Evolutionary conservation across 1,139 yeast species (phyloP), one percentile per base, ranked within the genome.

Genomic region (Debaryomyces singareniensis): DNA sequence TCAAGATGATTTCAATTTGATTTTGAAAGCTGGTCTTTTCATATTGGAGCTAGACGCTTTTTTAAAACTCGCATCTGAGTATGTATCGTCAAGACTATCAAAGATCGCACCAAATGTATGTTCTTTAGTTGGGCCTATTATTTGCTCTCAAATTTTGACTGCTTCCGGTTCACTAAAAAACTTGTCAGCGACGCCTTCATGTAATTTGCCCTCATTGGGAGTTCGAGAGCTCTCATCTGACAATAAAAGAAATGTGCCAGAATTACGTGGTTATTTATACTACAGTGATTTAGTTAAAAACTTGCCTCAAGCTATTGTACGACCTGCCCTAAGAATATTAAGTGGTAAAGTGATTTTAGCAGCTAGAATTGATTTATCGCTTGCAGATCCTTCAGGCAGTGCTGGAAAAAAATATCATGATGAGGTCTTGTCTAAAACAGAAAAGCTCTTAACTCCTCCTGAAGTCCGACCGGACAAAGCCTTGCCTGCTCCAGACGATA

Each of bases 261-360:
- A 82, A 22, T 83, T 78, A 35, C 71, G 78, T 30, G 96, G 97
- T 0, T 75, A 70, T 42, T 43, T 80, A 4, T 78, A 62, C 44
- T 60, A 71, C 31, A 61, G 71, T 28, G 78, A 72, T 2, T 33
- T 79, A 13, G 67, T 79, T 2, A 75, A 68, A 31, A 55, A 35
- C 50, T 60, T 71, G 30, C 81, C 94, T 0, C 69, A 70, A 1
- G 81, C 75, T 28, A 56, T 71, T 12, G 68, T 78, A 30, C 72
- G 73, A 34, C 82, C 81, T 41, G 94, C 89, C 3, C 66, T 86
- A 64, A 61, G 96, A 35, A 78, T 86, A 37, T 59, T 85, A 0
- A 73, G 95, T 30, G 95, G 84, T 0, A 91, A 89, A 47, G 61
- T 85, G 1, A 70, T 84, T 0, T 57, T 93, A 7, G 94, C 96